These are phyloP conservation scores for Metschnikowia rubicola DNA, from an alignment of 805 yeast genomes.

Conservation along the genomic window DNA sequence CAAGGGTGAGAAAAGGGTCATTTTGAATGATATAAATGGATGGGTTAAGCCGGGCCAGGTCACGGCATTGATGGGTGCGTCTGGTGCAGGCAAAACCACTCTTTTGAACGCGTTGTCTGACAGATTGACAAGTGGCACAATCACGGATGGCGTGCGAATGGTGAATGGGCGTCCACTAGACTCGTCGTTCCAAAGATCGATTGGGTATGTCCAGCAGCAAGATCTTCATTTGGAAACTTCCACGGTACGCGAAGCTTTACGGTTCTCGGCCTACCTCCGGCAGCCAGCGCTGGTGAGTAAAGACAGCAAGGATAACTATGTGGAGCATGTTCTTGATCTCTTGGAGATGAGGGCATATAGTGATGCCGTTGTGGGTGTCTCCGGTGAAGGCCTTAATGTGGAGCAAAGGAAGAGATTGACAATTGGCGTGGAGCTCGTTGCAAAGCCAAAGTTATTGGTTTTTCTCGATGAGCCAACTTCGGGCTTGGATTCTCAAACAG, in stretches of 20 bases:
- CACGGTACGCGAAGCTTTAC: conserved; percentile 51
- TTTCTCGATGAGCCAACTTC: conserved; percentile 46
- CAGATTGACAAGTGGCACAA: conserved; percentile 50
- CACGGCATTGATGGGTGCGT: conserved; percentile 62
- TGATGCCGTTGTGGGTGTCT: conserved; percentile 46
- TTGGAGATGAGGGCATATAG: conserved; percentile 52
- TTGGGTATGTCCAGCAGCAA: conserved; percentile 59
- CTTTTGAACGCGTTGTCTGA: conserved; percentile 50
- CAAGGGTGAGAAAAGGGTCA: conserved; percentile 33
- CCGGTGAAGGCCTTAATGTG: conserved; percentile 49
- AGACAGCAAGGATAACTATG: conserved; percentile 45
- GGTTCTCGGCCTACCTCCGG: conserved; percentile 48
- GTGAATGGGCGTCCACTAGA: conserved; percentile 51
- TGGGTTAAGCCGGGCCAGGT: conserved; percentile 46
- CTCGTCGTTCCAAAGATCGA: conserved; percentile 48
- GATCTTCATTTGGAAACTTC: conserved; percentile 49
- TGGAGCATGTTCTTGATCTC: conserved; percentile 45
- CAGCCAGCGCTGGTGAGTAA: conserved; percentile 38
- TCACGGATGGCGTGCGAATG: conserved; percentile 50
- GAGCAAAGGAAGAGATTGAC: conserved; percentile 52
- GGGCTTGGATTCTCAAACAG: conserved; percentile 37
- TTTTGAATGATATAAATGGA: conserved; percentile 30
- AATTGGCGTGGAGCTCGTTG: conserved; percentile 53
- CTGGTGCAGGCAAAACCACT: conserved; percentile 61
- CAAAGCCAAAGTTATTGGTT: conserved; percentile 48